Conservation (phyloP, 345 rosid species). For the Rhodamnia rubescens region DNA sequence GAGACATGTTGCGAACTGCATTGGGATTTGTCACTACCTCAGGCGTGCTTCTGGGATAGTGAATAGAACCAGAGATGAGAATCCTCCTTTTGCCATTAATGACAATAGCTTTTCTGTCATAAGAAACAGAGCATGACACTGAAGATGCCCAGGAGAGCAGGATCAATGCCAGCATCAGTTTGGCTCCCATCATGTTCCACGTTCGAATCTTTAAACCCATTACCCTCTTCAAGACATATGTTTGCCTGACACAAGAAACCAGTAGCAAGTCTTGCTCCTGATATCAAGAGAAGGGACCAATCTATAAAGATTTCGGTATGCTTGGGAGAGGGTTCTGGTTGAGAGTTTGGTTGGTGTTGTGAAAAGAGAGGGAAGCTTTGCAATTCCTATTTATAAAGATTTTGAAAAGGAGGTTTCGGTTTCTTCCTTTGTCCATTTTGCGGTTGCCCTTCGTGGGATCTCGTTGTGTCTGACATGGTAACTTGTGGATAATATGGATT, state of each 20-base stretch:
- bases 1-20: not conserved
- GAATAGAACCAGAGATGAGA: slow-evolving; percentile 94
- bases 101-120: slow-evolving; percentile 42
- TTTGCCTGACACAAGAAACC: not conserved
- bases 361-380: not conserved
- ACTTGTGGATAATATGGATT: not conserved
- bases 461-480: not conserved
- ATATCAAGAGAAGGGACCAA: not conserved
- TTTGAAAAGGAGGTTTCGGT: not conserved
- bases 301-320: not conserved
- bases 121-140: slow-evolving; percentile 7
- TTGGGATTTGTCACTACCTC: not conserved
- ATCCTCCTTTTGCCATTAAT: slow-evolving; percentile 72
- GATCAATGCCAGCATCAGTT: not conserved
- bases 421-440: not conserved
- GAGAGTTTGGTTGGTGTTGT: not conserved
- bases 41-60: slow-evolving; percentile 94
- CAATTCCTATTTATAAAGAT: not conserved
- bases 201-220: not conserved
- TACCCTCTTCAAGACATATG: not conserved
- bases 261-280: not conserved
- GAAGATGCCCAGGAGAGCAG: slow-evolving; percentile 1
- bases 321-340: not conserved
- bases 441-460: not conserved
- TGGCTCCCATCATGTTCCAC: not conserved